phyloP scores from a whole-genome alignment of 306 rosid species.

The Arachis hypogaea region DNA sequence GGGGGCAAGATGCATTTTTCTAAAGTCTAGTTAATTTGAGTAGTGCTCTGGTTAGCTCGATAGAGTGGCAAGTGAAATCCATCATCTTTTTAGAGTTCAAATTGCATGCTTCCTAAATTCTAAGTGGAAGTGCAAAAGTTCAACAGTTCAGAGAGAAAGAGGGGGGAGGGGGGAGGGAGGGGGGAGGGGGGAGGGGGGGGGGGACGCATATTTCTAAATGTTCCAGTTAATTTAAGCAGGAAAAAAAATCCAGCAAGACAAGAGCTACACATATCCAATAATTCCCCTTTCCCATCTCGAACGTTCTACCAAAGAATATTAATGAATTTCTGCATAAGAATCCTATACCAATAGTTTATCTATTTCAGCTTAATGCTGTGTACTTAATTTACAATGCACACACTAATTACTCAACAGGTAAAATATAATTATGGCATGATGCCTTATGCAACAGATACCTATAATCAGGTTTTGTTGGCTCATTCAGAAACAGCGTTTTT shows the following conservation, averaged over 20 bases:
- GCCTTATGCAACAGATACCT: conserved; percentile 55
- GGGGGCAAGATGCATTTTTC: no score
- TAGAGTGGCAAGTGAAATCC: no score
- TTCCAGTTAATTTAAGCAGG: neutral
- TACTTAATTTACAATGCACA: neutral
- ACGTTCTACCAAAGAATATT: neutral
- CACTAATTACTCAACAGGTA: conserved; percentile 1
- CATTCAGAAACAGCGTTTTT: conserved; percentile 77
- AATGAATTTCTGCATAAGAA: conserved; percentile 15
- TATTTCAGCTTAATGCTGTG: conserved; percentile 23
- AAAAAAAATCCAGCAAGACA: neutral
- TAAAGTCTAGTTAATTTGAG: no score
- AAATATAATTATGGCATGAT: conserved; percentile 25
- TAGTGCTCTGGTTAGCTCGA: no score
- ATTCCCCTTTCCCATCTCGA: neutral
- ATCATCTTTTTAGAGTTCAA: no score
- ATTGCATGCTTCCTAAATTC: no score
- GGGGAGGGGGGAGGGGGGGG: no score
- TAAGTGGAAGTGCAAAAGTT: no score
- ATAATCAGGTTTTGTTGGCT: conserved; percentile 90
- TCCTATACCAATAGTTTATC: neutral
- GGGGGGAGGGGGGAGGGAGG: no score
- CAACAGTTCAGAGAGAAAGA: no score
- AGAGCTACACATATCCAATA: conserved; percentile 4
- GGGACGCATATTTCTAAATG: neutral